These are phyloP conservation scores for Quercus cerris DNA, from an alignment of 306 rosid genomes.

Conservation along the genomic window DNA sequence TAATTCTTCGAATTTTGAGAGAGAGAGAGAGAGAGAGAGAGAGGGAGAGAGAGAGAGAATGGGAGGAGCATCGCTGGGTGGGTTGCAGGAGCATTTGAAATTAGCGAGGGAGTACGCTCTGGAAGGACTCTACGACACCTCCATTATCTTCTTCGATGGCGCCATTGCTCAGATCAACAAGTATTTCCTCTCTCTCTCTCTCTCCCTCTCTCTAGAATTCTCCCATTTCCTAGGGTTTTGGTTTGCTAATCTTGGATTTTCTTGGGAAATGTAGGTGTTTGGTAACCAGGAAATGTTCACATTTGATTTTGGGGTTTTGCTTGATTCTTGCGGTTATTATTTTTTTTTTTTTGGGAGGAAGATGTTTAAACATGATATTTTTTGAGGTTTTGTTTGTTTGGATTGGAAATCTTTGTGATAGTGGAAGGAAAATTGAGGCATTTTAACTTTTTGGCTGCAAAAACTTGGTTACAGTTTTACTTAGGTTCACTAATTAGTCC, in stretches of 20 bases:
- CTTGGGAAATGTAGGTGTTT: neutral
- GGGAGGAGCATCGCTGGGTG: conserved; percentile 63
- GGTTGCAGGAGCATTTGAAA: conserved; percentile 90
- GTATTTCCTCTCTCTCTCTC: conserved; percentile 30
- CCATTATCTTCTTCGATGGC: conserved; percentile 93
- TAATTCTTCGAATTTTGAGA: neutral
- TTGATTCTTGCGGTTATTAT: neutral
- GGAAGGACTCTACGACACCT: conserved; percentile 91
- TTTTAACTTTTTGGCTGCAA: too few species aligned
- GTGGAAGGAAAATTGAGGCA: neutral
- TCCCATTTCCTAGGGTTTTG: neutral
- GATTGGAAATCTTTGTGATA: neutral
- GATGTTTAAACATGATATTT: neutral
- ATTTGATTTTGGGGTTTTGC: neutral
- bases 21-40: neutral
- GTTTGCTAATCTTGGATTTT: neutral
- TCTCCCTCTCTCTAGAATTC: neutral
- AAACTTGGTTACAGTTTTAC: too few species aligned
- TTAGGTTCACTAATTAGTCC: too few species aligned
- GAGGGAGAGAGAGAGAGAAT: conserved; percentile 34
- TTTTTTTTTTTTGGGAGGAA: neutral
- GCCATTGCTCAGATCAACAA: conserved; percentile 98
- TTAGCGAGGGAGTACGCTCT: conserved; percentile 90
- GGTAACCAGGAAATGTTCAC: neutral
- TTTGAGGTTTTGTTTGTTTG: neutral